Percentiles rank a stretch among this genome's conserved stretches.
phyloP scores from a whole-genome alignment of 1,284 basidiomycete genomes.

The Ceratobasidium sp. region DNA sequence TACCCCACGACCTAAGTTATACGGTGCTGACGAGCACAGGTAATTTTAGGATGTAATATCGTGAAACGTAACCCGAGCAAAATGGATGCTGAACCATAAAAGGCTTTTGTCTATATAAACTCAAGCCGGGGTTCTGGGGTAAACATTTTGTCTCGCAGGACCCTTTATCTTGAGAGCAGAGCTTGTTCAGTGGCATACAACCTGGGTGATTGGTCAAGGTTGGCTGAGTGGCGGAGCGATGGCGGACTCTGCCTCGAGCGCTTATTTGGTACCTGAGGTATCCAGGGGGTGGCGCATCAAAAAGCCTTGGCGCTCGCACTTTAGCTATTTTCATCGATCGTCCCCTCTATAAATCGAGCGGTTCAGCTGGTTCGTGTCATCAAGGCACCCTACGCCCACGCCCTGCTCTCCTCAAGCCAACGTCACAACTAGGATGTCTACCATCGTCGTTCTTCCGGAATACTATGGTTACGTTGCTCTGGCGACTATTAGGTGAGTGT shows the following conservation, averaged over 20 bases:
- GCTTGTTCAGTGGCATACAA: not conserved
- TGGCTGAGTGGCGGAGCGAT: not conserved
- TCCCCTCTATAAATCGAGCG: not conserved
- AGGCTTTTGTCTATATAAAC: too few relatives aligned
- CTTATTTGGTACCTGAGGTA: not conserved
- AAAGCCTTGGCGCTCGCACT: not conserved
- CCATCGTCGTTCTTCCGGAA: slow-evolving; percentile 43
- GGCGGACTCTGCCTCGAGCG: not conserved
- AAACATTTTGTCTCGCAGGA: too few relatives aligned
- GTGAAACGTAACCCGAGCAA: too few relatives aligned
- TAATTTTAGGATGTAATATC: too few relatives aligned
- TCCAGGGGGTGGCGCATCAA: not conserved
- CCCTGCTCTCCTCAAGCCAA: too few relatives aligned
- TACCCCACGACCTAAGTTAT: too few relatives aligned
- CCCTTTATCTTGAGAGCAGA: too few relatives aligned
- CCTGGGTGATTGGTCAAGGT: not conserved
- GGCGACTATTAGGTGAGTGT: slow-evolving; percentile 34
- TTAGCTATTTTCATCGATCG: not conserved
- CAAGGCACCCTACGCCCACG: not conserved
- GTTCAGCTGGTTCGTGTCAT: not conserved
- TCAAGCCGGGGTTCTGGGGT: too few relatives aligned
- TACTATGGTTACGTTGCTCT: slow-evolving; percentile 46
- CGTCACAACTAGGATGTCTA: slow-evolving; percentile 13
- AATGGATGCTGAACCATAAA: too few relatives aligned
- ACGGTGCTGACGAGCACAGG: too few relatives aligned